A percentile compares a stretch with the other conserved stretches of the same genome.
Conservation (phyloP, 2,329 filamentous ascomycete genomes). For the Domatiomyces globalis region DNA sequence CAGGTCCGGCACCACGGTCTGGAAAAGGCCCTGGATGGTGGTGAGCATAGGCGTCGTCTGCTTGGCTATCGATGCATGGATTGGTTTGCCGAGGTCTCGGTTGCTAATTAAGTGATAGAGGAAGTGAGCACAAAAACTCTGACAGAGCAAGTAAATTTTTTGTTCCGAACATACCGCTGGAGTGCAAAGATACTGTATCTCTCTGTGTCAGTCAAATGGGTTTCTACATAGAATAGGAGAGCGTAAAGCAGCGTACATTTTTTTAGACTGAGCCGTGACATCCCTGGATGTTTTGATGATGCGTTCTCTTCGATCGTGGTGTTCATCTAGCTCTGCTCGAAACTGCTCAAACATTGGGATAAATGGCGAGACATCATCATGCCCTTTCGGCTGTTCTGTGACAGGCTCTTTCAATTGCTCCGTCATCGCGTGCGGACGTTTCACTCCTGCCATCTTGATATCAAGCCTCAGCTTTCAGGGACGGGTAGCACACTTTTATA, state of each 20-base stretch:
- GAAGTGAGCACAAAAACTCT: neutral
- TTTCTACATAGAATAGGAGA: slow-evolving; percentile 1
- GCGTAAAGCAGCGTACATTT: slow-evolving; percentile 52
- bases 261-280: slow-evolving; percentile 89
- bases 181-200: slow-evolving; percentile 68
- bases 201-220: slow-evolving; percentile 13
- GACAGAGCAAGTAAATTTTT: neutral
- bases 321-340: slow-evolving; percentile 76
- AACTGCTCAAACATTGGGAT: slow-evolving; percentile 71
- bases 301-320: slow-evolving; percentile 81
- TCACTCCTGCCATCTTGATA: slow-evolving; percentile 15
- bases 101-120: slow-evolving; percentile 19
- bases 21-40: slow-evolving; percentile 57
- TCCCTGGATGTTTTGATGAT: slow-evolving; percentile 85
- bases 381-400: slow-evolving; percentile 7
- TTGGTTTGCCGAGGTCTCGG: slow-evolving; percentile 27
- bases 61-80: slow-evolving; percentile 55
- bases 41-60: slow-evolving; percentile 55
- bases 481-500: no score
- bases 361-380: slow-evolving; percentile 29
- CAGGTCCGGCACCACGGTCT: slow-evolving; percentile 55
- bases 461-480: neutral
- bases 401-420: slow-evolving; percentile 1
- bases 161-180: slow-evolving; percentile 46
- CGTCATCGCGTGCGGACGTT: slow-evolving; percentile 14